phyloP scores from a whole-genome alignment of 805 yeast genomes.

The fission yeast (Schizosaccharomyces pombe) region DNA sequence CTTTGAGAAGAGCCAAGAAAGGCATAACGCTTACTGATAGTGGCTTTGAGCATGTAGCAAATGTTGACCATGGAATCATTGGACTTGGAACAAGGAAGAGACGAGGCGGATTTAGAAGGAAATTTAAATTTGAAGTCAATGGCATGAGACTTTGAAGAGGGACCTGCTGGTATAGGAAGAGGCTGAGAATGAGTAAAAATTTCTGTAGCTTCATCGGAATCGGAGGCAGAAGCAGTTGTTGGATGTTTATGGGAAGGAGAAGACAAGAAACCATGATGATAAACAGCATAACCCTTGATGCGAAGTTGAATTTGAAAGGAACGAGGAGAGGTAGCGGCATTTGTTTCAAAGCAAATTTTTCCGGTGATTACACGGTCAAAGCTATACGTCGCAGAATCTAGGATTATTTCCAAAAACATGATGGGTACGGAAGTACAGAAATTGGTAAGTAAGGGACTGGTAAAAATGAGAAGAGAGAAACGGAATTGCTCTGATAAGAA shows the following conservation, averaged over 20 bases:
- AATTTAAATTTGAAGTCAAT: neutral
- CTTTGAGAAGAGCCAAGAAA: neutral
- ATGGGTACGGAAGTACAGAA: neutral
- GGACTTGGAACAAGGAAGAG: neutral
- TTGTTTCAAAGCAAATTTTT: neutral
- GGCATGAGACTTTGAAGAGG: neutral
- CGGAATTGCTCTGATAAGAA: neutral
- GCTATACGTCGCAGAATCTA: neutral
- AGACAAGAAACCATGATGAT: neutral
- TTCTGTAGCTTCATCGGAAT: neutral
- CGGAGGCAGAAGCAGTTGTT: neutral
- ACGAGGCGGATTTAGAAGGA: neutral
- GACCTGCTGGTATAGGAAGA: neutral
- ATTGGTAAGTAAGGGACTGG: neutral
- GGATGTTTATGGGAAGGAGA: slow-evolving; percentile 1
- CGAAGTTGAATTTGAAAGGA: neutral
- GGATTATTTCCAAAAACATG: neutral
- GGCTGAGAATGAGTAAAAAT: neutral
- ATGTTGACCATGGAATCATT: slow-evolving; percentile 3
- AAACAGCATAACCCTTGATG: neutral
- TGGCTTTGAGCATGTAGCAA: neutral
- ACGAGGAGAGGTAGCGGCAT: neutral
- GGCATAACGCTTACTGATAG: neutral
- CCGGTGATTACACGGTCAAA: neutral
- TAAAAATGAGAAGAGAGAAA: neutral